Evolutionary conservation across 495 filamentous ascomycete species (phyloP).

Genomic region (Sabuloglossum arenarium): DNA sequence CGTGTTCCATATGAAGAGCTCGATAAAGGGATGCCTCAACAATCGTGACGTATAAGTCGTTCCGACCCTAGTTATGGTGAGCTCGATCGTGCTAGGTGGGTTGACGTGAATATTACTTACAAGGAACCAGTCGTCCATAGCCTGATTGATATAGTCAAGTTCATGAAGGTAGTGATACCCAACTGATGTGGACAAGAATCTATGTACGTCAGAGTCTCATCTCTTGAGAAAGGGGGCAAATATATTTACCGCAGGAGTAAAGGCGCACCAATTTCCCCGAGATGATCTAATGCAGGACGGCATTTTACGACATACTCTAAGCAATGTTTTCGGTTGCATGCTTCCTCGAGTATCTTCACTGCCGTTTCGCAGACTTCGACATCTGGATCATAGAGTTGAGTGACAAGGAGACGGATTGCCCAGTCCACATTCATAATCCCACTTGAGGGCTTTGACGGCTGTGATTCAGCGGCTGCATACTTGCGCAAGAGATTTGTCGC

Average conservation of each 20-base stretch:
- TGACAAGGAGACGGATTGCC: constrained; percentile 91
- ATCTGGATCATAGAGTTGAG: constrained; percentile 91
- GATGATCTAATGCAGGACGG: constrained; percentile 82
- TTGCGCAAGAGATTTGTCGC: constrained; percentile 67
- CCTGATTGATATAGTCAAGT: constrained; percentile 91
- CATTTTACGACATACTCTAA: constrained; percentile 94
- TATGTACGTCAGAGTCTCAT: constrained; percentile 5
- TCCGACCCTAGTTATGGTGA: constrained; percentile 38
- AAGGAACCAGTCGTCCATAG: constrained; percentile 99
- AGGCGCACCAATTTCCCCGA: constrained; percentile 92
- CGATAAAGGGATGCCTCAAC: constrained; percentile 89
- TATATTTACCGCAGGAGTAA: constrained; percentile 46
- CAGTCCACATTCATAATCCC: constrained; percentile 40
- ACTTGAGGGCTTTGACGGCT: constrained; percentile 16
- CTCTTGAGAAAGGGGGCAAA: background rate
- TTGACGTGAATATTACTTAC: constrained; percentile 8
- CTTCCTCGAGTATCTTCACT: constrained; percentile 91
- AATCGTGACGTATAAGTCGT: constrained; percentile 84
- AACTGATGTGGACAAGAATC: constrained; percentile 80
- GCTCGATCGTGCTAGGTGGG: background rate
- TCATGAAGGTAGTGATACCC: constrained; percentile 96
- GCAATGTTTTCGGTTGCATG: constrained; percentile 73
- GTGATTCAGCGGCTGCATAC: constrained; percentile 37
- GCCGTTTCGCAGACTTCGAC: constrained; percentile 89
- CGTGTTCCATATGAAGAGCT: constrained; percentile 29